Conservation (phyloP, 441 rosid genomes). For the Eutrema salsugineum region DNA sequence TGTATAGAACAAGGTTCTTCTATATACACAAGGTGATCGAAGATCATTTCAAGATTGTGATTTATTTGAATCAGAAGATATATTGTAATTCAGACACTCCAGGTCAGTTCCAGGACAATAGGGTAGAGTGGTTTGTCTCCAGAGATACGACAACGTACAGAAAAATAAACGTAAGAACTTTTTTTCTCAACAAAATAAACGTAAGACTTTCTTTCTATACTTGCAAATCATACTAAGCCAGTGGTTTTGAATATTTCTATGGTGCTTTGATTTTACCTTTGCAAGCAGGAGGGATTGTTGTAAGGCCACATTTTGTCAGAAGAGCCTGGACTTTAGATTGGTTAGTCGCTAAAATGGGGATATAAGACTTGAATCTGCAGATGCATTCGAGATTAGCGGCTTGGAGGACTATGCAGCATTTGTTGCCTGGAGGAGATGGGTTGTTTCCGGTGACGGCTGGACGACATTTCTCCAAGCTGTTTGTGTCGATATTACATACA, state of each 20-base stretch:
- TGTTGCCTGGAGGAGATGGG: constrained; percentile 37
- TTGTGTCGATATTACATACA: constrained; percentile 42
- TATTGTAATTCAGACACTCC: neutral
- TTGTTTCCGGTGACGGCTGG: constrained; percentile 42
- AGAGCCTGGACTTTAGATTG: constrained; percentile 39
- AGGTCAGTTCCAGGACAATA: neutral
- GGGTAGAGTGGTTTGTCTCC: neutral
- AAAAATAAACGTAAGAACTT: neutral
- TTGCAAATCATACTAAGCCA: neutral
- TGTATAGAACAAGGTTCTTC: constrained; percentile 14
- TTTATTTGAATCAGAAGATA: constrained; percentile 13
- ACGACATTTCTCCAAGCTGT: constrained; percentile 33
- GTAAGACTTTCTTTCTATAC: neutral
- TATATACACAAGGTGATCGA: neutral
- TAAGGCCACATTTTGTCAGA: constrained; percentile 38
- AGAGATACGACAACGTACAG: neutral
- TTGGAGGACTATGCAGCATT: constrained; percentile 42
- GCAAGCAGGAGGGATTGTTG: constrained; percentile 35
- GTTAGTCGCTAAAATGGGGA: constrained; percentile 40
- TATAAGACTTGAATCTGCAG: constrained; percentile 38
- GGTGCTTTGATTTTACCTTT: constrained; percentile 9
- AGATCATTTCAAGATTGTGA: neutral
- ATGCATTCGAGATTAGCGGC: constrained; percentile 41
- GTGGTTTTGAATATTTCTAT: neutral
- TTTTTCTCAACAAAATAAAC: neutral